phyloP scores from a whole-genome alignment of 208 protist genomes.

The Acanthamoeba sp. region DNA sequence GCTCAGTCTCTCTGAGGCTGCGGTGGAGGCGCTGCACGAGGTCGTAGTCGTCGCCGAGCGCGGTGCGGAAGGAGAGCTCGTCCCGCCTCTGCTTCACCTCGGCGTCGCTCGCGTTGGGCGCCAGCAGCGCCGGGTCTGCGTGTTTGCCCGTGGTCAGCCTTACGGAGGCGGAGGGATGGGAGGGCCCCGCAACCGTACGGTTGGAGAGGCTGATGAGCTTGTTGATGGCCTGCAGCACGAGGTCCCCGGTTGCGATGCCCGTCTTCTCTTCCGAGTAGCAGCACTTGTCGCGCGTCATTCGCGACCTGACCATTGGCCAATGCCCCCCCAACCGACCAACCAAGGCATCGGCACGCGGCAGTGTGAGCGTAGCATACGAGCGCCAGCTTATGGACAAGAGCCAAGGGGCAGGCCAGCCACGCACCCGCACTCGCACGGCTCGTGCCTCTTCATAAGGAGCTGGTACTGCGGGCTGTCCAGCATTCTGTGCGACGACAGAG shows the following conservation, averaged over 20 bases:
- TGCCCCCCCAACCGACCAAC: no score
- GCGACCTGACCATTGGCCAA: no score
- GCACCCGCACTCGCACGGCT: slow-evolving; percentile 60
- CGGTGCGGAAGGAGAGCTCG: neutral
- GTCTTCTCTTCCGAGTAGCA: slow-evolving; percentile 58
- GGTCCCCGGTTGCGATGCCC: neutral
- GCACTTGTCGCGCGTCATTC: slow-evolving; percentile 8
- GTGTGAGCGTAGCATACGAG: no score
- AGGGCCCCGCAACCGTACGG: no score
- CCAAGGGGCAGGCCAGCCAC: no score
- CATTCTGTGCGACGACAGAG: no score
- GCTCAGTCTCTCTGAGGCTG: neutral
- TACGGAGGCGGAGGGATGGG: no score
- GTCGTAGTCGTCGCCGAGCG: slow-evolving; percentile 31
- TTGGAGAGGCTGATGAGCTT: slow-evolving; percentile 71
- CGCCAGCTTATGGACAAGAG: no score
- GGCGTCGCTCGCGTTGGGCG: neutral
- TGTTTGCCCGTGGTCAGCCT: no score
- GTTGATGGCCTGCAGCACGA: slow-evolving; percentile 58
- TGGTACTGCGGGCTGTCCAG: slow-evolving; percentile 45
- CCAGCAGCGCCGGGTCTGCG: slow-evolving; percentile 70
- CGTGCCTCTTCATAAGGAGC: slow-evolving; percentile 17
- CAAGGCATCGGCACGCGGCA: no score
- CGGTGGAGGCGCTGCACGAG: neutral
- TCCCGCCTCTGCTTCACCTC: slow-evolving; percentile 52